These are phyloP conservation scores for Candida nonsorbophila DNA, from an alignment of 805 yeast species.

Conservation along the genomic window DNA sequence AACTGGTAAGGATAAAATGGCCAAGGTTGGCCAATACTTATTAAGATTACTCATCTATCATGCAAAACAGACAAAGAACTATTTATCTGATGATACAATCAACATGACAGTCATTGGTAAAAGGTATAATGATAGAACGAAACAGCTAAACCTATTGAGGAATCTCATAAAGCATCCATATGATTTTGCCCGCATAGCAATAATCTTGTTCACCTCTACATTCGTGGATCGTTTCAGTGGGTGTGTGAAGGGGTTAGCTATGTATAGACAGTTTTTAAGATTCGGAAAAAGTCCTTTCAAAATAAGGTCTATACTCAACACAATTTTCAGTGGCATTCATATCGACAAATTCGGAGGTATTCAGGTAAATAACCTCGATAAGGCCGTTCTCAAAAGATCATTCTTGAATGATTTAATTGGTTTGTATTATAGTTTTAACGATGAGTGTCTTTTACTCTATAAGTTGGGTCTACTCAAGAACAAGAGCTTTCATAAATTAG, in stretches of 20 bases:
- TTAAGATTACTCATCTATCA: constrained; percentile 48
- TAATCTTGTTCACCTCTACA: constrained; percentile 32
- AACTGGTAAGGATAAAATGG: constrained; percentile 68
- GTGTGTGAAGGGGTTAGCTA: constrained; percentile 42
- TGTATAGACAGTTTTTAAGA: constrained; percentile 63
- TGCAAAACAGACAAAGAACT: constrained; percentile 33
- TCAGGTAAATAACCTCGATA: constrained; percentile 1
- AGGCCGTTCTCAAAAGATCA: constrained; percentile 31
- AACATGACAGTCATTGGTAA: constrained; percentile 24
- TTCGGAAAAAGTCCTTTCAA: constrained; percentile 69
- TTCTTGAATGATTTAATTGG: constrained; percentile 49
- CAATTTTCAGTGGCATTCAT: constrained; percentile 15
- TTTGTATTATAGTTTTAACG: constrained; percentile 60
- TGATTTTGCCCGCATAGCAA: constrained; percentile 28
- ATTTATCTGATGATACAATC: constrained; percentile 26
- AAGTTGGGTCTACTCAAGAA: constrained; percentile 46
- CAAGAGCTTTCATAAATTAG: constrained; percentile 29
- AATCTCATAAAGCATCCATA: constrained; percentile 33
- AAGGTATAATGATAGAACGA: constrained; percentile 26
- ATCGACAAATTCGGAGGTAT: too few species aligned
- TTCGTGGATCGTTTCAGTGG: constrained; percentile 37
- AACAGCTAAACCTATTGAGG: constrained; percentile 25
- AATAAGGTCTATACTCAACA: constrained; percentile 29
- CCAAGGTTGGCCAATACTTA: constrained; percentile 57
- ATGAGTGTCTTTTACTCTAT: constrained; percentile 55